phyloP scores from a whole-genome alignment of 2,329 filamentous ascomycete species.

The Curvularia eragrostidis region DNA sequence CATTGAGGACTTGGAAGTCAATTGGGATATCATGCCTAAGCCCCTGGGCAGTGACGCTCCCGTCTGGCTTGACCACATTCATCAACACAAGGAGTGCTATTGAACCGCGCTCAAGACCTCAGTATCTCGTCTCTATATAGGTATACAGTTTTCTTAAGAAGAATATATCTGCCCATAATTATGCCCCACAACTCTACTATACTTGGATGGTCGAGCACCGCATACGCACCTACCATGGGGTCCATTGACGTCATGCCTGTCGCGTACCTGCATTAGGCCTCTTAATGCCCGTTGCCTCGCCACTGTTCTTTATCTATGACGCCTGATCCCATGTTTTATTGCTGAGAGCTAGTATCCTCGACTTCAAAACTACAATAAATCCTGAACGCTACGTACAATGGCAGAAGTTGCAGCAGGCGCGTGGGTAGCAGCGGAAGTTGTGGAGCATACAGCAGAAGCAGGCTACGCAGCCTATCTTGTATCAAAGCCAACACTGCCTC shows the following conservation, averaged over 20 bases:
- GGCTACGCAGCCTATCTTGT: conserved; percentile 52
- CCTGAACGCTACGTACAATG: conserved; percentile 34
- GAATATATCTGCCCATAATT: background rate
- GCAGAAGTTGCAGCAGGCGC: conserved; percentile 52
- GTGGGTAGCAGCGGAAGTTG: conserved; percentile 48
- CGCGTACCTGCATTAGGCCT: conserved; percentile 15
- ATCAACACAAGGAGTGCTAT: background rate
- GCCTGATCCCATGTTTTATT: background rate
- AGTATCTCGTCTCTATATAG: background rate
- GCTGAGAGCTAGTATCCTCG: background rate
- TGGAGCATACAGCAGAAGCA: conserved; percentile 51
- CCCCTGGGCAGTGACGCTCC: conserved; percentile 57
- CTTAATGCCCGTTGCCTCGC: background rate
- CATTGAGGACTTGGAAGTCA: conserved; percentile 55
- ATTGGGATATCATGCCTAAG: conserved; percentile 62
- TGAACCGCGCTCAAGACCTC: background rate
- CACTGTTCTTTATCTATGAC: background rate
- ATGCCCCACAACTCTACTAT: background rate
- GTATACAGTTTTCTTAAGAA: background rate
- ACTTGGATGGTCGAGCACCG: background rate
- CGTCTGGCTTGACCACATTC: conserved; percentile 41
- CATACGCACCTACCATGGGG: conserved; percentile 7
- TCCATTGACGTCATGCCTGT: conserved; percentile 13
- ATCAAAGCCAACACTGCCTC: conserved; percentile 52
- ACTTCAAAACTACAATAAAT: background rate